Evolutionary conservation across 2,329 filamentous ascomycete genomes (phyloP), one percentile per base, ranked within the genome.

Genomic region (Aspergillus pseudonomiae): DNA sequence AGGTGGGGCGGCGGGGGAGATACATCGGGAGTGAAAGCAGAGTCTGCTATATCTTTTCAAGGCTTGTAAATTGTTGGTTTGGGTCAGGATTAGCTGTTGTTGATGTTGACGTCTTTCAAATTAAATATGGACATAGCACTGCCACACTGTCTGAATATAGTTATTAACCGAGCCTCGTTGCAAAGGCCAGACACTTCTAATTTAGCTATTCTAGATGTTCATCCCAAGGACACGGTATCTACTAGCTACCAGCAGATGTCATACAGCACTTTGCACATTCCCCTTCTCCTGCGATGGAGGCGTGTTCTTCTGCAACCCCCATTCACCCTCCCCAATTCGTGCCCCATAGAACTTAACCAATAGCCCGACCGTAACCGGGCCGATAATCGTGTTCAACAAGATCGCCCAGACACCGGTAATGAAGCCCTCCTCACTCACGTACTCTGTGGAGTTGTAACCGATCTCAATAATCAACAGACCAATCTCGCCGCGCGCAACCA

Each of bases 381-480:
- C 72, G 26, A 75, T 68, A 10, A 76, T 75, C 4, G 74, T 76
- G 48, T 76, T 76, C 1, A 76, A 61, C 12, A 76, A 64, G 46
- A 76, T 76, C 0, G 74, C 74, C 74, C 74, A 76, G 0, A 76
- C 69, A 0, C 66, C 72, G 14, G 73, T 72, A 32, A 72, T 70
- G 28, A 73, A 73, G 0, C 67, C 71, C 0, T 71, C 71, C 21
- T 73, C 64, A 30, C 83, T 79, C 24, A 84, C 80, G 1, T 81
- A 80, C 36, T 75, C 73, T 2, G 73, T 74, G 41, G 73, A 65
- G 9, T 76, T 76, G 28, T 73, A 71, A 4, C 74, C 74, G 9
- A 76, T 70, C 52, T 76, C 73, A 19, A 75, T 74, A 19, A 75
- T 74, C 36, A 76, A 53, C 4, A 75, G 70, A 2, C 74, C 74